Conservation (phyloP, 805 yeast genomes). For the Candida tallmaniae region DNA sequence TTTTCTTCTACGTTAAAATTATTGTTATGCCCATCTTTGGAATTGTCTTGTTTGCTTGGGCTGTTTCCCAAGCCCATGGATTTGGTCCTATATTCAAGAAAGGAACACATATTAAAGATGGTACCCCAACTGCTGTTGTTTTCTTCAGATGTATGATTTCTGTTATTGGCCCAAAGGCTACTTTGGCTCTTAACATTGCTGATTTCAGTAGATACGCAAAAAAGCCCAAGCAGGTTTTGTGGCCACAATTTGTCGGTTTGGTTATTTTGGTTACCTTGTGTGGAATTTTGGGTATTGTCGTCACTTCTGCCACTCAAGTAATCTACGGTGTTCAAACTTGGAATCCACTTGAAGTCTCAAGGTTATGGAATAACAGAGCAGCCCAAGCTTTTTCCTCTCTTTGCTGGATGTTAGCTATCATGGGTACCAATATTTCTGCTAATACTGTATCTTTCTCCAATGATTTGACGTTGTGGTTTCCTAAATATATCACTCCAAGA, state of each 20-base stretch:
- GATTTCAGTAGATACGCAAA: conserved; percentile 13
- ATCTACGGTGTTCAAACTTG: conserved; percentile 11
- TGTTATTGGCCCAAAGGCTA: conserved; percentile 12
- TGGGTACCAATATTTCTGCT: conserved; percentile 74
- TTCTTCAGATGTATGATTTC: conserved; percentile 9
- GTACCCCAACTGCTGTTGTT: conserved; percentile 12
- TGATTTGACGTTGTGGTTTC: conserved; percentile 63
- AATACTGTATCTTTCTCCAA: conserved; percentile 62
- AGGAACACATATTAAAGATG: conserved; percentile 3
- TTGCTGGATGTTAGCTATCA: conserved; percentile 7
- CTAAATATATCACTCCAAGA: conserved; percentile 64
- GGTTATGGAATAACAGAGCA: conserved; percentile 39
- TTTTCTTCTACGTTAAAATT: conserved; percentile 17
- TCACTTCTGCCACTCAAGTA: conserved; percentile 11
- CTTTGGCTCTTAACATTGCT: conserved; percentile 10
- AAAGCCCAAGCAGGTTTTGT: conserved; percentile 5
- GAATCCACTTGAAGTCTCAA: conserved; percentile 45
- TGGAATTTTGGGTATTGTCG: conserved; percentile 11
- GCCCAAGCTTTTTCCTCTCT: conserved; percentile 13
- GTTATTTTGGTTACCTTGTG: conserved; percentile 9
- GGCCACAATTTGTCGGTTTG: conserved; percentile 11
- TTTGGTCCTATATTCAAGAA: conserved; percentile 16
- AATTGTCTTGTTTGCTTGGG: conserved; percentile 26
- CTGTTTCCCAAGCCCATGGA: conserved; percentile 21
- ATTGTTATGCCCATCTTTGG: conserved; percentile 25